Evolutionary conservation across 1,284 basidiomycete genomes (phyloP), one percentile per base, ranked within the genome.

Genomic region (Mrakiaceae sp.): DNA sequence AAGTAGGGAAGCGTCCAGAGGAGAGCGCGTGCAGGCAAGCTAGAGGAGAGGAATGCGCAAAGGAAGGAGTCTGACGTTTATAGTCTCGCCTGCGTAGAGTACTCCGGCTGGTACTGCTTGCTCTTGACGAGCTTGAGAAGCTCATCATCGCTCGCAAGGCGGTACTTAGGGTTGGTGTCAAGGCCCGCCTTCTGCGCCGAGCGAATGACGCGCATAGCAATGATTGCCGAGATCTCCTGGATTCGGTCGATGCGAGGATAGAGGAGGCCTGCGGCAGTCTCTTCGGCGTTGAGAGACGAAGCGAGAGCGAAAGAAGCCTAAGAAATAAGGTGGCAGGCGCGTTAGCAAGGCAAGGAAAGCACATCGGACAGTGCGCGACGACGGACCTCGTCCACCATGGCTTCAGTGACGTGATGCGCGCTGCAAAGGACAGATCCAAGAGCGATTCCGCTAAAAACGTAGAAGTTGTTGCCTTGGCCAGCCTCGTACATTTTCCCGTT

Each of bases 391-490:
- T 57, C 55, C 14, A 57, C 46, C 55, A 57, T 57, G 5, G 14
- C 12, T 40, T 58, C 87, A 90, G 47, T 95, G 81, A 7, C 91
- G 91, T 61, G 94, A 80, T 63, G 88, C 87, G 77, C 77, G 77
- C 66, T 70, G 72, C 62, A 73, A 61, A 68, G 69, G 73, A 70
- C 69, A 67, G 68, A 44, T 59, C 59, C 58, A 63, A 62, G 64
- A 48, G 11, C 52, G 46, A 40, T 27, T 44, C 9, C 27, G 27
- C 53, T 58, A 65, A 66, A 66, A 62, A 68, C 60, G 62, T 68
- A 58, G 49, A 68, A 61, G 58, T 93, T 94, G 76, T 94, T 93
- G 49, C 87, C 92, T 77, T 96, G 94, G 49, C 90, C 90, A 5
- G 93, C 87, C 71, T 89, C 87, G 70, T 87, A 78, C 48, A 72